These are phyloP conservation scores for Digitaria exilis DNA, from an alignment of 202 grass and related monocot species.

Conservation along the genomic window DNA sequence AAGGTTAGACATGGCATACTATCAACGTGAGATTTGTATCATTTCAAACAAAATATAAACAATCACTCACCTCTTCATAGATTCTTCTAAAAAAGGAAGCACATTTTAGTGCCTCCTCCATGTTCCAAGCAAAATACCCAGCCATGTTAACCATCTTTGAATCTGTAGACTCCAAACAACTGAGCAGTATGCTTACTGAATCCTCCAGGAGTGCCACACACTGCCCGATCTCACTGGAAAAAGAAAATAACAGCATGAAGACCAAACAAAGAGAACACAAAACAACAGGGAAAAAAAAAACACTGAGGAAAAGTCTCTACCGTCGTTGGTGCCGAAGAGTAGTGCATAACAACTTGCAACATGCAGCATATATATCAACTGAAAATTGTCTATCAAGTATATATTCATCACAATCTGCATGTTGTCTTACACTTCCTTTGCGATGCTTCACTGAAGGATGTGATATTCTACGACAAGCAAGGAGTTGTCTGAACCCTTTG, in stretches of 20 bases:
- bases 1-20: constrained; percentile 10
- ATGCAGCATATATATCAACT: constrained; percentile 86
- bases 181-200: constrained; percentile 78
- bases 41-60: constrained; percentile 38
- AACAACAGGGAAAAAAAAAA: constrained; percentile 18
- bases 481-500: constrained; percentile 69
- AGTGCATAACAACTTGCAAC: constrained; percentile 87
- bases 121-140: constrained; percentile 75
- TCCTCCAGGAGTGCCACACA: constrained; percentile 73
- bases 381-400: constrained; percentile 70
- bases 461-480: constrained; percentile 26
- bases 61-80: constrained; percentile 88
- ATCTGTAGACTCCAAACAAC: constrained; percentile 81
- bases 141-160: constrained; percentile 54
- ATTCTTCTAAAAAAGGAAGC: constrained; percentile 90
- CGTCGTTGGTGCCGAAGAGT: constrained; percentile 73
- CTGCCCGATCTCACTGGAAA: constrained; percentile 61
- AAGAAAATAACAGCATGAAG: constrained; percentile 2
- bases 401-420: constrained; percentile 44
- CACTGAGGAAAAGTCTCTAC: constrained; percentile 44
- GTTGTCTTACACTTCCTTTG: constrained; percentile 27
- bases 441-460: constrained; percentile 14
- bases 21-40: constrained; percentile 29
- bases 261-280: constrained; percentile 6
- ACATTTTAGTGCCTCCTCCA: constrained; percentile 76